Conservation (phyloP, 2,329 filamentous ascomycete species). For the Arthrinium phaeospermum region DNA sequence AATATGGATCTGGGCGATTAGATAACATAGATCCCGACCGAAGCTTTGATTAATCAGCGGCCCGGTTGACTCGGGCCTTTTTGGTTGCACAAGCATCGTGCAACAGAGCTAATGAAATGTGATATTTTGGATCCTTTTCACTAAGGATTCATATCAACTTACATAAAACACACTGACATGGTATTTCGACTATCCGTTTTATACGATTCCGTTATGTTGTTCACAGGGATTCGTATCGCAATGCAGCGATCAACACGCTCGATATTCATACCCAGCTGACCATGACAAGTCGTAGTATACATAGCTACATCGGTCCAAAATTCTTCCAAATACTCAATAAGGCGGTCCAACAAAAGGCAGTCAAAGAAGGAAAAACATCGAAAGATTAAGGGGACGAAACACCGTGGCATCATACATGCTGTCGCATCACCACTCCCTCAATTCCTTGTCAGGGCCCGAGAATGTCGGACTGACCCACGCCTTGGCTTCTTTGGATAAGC, state of each 20-base stretch:
- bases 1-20: neutral
- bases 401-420: neutral
- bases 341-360: neutral
- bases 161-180: neutral
- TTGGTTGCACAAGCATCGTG: neutral
- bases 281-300: neutral
- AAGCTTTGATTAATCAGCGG: slow-evolving; percentile 11
- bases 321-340: neutral
- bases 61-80: neutral
- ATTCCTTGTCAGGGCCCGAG: slow-evolving; percentile 68
- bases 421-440: slow-evolving; percentile 67
- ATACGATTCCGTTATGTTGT: neutral
- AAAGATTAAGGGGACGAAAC: too few species aligned
- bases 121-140: neutral
- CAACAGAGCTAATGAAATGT: neutral
- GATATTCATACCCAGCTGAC: neutral
- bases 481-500: slow-evolving; percentile 60
- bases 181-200: neutral
- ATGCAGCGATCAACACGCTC: neutral
- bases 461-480: slow-evolving; percentile 73
- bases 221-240: neutral
- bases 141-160: neutral
- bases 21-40: neutral
- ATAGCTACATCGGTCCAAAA: neutral
- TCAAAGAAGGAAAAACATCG: too few species aligned